Evolutionary conservation across 345 rosid genomes (phyloP).

Genomic region (Eucalyptus polybractea): DNA sequence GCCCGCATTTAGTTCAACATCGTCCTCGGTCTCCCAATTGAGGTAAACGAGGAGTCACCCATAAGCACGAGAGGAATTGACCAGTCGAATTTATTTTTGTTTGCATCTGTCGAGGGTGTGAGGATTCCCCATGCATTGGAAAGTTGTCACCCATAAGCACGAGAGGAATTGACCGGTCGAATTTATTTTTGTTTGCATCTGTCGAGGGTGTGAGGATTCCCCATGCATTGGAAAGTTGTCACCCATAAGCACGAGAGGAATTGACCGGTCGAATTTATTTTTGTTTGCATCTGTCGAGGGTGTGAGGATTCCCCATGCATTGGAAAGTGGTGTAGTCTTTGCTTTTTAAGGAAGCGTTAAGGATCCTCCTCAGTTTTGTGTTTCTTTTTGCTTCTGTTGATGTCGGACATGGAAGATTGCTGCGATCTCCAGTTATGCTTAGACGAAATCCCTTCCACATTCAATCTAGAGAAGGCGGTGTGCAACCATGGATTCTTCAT

Average conservation of each 20-base stretch:
- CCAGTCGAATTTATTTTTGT: not conserved
- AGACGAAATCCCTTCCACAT: not conserved
- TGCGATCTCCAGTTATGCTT: not conserved
- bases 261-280: not conserved
- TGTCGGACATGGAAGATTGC: not conserved
- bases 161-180: no score
- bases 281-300: not conserved
- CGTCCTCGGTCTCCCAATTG: not conserved
- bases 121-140: not conserved
- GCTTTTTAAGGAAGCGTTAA: not conserved
- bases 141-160: not conserved
- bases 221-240: no score
- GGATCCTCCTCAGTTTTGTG: not conserved
- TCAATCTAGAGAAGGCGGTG: slow-evolving; percentile 19
- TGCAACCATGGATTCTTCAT: slow-evolving; percentile 23
- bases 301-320: not conserved
- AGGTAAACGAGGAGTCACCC: not conserved
- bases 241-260: not conserved
- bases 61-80: not conserved
- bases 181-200: no score
- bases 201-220: no score
- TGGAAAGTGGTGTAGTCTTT: not conserved
- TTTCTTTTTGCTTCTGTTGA: not conserved
- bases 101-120: not conserved
- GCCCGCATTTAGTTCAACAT: not conserved